phyloP scores from a whole-genome alignment of 202 grass and related monocot species.

The Setaria viridis region DNA sequence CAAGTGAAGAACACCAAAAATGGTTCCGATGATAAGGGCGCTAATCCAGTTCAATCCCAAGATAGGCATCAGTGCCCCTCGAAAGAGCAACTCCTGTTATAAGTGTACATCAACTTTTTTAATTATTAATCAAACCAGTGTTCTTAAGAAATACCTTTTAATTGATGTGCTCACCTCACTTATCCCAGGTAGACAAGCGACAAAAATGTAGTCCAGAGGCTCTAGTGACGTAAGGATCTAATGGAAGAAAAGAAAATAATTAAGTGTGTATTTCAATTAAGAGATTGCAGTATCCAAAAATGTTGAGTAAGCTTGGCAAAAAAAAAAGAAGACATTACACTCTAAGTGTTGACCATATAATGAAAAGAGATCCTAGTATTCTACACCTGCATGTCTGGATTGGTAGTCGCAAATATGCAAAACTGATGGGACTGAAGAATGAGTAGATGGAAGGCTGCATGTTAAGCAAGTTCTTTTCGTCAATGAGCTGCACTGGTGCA shows the following conservation, averaged over 20 bases:
- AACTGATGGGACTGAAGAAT: neutral
- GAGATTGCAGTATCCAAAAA: neutral
- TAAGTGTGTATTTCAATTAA: neutral
- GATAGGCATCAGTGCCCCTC: constrained; percentile 80
- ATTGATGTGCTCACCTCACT: constrained; percentile 64
- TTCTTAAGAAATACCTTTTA: constrained; percentile 31
- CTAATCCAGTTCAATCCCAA: constrained; percentile 88
- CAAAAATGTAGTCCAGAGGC: constrained; percentile 68
- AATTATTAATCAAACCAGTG: neutral
- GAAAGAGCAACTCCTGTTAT: constrained; percentile 82
- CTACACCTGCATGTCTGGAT: neutral
- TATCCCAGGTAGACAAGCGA: constrained; percentile 90
- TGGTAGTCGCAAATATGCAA: neutral
- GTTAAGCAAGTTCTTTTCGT: neutral
- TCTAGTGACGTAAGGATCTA: constrained; percentile 82
- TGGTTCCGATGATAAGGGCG: constrained; percentile 59
- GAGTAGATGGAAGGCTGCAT: neutral
- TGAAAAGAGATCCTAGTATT: neutral
- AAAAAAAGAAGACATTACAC: constrained; percentile 29
- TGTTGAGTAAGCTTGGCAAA: neutral
- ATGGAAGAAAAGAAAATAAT: constrained; percentile 34
- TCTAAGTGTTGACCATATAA: neutral
- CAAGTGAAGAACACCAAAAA: constrained; percentile 90
- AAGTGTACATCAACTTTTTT: constrained; percentile 31
- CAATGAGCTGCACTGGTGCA: neutral